Conservation (phyloP, 495 filamentous ascomycete species). For the Choiromyces venosus region DNA sequence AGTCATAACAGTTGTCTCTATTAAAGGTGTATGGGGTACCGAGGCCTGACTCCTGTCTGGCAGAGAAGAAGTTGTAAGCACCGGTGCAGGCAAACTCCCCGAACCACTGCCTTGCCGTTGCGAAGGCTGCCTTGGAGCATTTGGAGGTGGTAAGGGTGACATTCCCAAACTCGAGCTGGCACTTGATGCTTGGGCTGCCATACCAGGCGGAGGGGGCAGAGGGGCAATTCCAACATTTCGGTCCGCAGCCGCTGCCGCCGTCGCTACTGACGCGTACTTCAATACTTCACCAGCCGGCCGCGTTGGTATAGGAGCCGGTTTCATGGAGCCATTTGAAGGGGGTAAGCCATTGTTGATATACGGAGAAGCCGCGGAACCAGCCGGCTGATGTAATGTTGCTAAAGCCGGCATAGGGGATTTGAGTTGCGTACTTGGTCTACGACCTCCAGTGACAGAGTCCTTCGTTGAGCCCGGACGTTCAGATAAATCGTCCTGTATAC, state of each 20-base stretch:
- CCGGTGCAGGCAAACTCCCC: slow-evolving; percentile 23
- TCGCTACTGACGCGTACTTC: slow-evolving; percentile 94
- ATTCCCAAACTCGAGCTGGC: slow-evolving; percentile 41
- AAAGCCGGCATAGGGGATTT: slow-evolving; percentile 88
- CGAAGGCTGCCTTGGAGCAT: slow-evolving; percentile 27
- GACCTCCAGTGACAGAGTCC: slow-evolving; percentile 49
- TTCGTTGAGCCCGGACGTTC: slow-evolving; percentile 61
- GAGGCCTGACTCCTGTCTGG: slow-evolving; percentile 15
- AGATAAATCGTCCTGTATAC: slow-evolving; percentile 73
- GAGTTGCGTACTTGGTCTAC: slow-evolving; percentile 82
- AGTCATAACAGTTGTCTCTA: slow-evolving; percentile 24
- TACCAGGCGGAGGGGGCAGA: slow-evolving; percentile 78
- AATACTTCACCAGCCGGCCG: slow-evolving; percentile 80
- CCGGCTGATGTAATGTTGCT: slow-evolving; percentile 70
- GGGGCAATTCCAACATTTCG: slow-evolving; percentile 89
- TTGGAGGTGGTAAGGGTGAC: slow-evolving; percentile 50
- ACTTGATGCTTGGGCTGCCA: slow-evolving; percentile 41
- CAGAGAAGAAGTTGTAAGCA: slow-evolving; percentile 20
- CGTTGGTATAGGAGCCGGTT: slow-evolving; percentile 81
- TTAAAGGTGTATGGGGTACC: slow-evolving; percentile 31
- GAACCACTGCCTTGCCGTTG: slow-evolving; percentile 35
- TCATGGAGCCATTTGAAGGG: slow-evolving; percentile 58
- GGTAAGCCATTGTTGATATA: slow-evolving; percentile 56
- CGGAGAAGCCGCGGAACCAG: slow-evolving; percentile 47
- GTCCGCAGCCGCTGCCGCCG: slow-evolving; percentile 88